Percentiles rank a stretch among this genome's conserved stretches.
These are phyloP conservation scores for Phlebiopsis gigantea DNA, from an alignment of 768 basidiomycete species.

Conservation along the genomic window DNA sequence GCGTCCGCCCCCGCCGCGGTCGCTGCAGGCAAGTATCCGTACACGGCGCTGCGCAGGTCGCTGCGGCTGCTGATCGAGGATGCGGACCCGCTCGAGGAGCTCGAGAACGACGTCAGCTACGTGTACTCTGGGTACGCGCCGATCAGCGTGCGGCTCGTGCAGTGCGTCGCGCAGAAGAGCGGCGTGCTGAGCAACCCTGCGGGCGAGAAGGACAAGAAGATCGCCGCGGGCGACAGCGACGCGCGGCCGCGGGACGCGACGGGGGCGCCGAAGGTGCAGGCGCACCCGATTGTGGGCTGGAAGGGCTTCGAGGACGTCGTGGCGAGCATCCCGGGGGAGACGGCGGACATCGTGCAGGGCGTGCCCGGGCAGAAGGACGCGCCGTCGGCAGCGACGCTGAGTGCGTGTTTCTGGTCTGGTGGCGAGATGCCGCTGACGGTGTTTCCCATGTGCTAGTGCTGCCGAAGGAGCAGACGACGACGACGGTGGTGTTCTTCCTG, in stretches of 20 bases:
- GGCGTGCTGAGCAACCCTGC: slow-evolving; percentile 78
- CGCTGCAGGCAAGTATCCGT: slow-evolving; percentile 60
- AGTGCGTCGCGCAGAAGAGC: slow-evolving; percentile 89
- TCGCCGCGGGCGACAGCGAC: slow-evolving; percentile 31
- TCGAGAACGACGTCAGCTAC: slow-evolving; percentile 93
- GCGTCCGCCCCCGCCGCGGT: slow-evolving; percentile 37
- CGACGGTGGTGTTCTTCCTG: slow-evolving; percentile 92
- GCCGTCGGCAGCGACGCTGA: slow-evolving; percentile 28
- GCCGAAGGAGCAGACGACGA: slow-evolving; percentile 59
- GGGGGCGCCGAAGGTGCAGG: slow-evolving; percentile 48
- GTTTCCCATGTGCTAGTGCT: slow-evolving; percentile 30
- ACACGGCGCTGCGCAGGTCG: slow-evolving; percentile 67
- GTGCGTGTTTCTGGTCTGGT: slow-evolving; percentile 18
- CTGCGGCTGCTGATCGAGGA: slow-evolving; percentile 93
- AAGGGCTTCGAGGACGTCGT: slow-evolving; percentile 94
- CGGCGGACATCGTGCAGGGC: slow-evolving; percentile 69
- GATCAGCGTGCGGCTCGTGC: slow-evolving; percentile 84
- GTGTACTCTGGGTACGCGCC: slow-evolving; percentile 98
- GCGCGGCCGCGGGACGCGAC: slow-evolving; percentile 29
- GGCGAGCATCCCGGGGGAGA: slow-evolving; percentile 75
- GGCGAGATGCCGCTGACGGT: not conserved
- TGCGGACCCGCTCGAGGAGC: slow-evolving; percentile 68
- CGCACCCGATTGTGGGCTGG: slow-evolving; percentile 94
- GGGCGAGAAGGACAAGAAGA: slow-evolving; percentile 49
- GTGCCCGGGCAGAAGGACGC: slow-evolving; percentile 24